These are phyloP conservation scores for Metschnikowia koreensis DNA, from an alignment of 805 yeast species.

Conservation along the genomic window DNA sequence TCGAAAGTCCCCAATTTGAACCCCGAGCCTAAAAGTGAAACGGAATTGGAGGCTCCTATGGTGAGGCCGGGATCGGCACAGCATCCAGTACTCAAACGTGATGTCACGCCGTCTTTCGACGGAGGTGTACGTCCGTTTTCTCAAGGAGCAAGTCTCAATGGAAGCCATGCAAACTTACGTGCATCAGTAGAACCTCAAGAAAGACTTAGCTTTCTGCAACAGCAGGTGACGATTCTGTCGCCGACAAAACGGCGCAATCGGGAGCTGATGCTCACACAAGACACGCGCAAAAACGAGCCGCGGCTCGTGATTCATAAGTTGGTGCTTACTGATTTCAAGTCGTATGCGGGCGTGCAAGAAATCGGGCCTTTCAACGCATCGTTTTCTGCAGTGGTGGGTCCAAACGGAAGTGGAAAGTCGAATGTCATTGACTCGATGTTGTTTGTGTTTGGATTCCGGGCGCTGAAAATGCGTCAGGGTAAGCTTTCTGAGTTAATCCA, in stretches of 20 bases:
- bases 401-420: slow-evolving; percentile 97
- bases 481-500: slow-evolving; percentile 91
- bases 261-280: slow-evolving; percentile 10
- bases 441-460: slow-evolving; percentile 96
- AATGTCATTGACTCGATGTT: slow-evolving; percentile 95
- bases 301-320: slow-evolving; percentile 75
- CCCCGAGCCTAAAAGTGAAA: neutral
- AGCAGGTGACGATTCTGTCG: slow-evolving; percentile 20
- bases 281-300: slow-evolving; percentile 31
- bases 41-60: neutral
- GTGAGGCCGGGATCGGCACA: neutral
- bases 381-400: slow-evolving; percentile 97
- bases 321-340: slow-evolving; percentile 82
- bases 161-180: neutral
- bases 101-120: neutral
- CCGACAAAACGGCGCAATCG: slow-evolving; percentile 30
- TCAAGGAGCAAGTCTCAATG: neutral
- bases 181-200: slow-evolving; percentile 8
- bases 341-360: slow-evolving; percentile 89
- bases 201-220: slow-evolving; percentile 28
- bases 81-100: neutral
- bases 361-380: slow-evolving; percentile 95
- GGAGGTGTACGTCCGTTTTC: neutral
- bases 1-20: neutral
- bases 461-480: slow-evolving; percentile 94